Base-by-base conservation (phyloP, 768 basidiomycete genomes). In the Harrya chromipes region DNA sequence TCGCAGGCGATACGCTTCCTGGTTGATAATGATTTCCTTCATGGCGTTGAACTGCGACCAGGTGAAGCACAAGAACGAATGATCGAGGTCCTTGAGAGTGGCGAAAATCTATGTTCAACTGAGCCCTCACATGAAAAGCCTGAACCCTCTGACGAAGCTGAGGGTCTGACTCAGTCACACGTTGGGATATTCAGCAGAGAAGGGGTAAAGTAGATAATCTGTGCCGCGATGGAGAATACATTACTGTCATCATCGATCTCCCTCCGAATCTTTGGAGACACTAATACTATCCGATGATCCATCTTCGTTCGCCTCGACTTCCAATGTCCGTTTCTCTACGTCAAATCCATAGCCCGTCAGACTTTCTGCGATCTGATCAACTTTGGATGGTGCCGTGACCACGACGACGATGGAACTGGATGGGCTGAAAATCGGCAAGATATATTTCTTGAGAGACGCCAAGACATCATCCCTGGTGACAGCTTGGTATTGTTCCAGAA, bases 1-100 rank as follows among this genome's bases (percentile, higher is more conserved):
- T 93, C 93, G 0, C 94, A 97, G 66, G 91, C 90, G 5, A 90
- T 97, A 55, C 83, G 79, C 26, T 97, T 97, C 67, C 67, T 95
- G 16, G 92, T 90, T 1, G 87, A 89, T 53, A 97, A 97, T 55
- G 84, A 93, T 61, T 92, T 94, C 69, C 70, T 97, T 31, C 72
- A 76, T 39, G 80, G 79, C 26, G 90, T 95, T 2, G 94, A 97
- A 66, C 67, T 87, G 23, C 79, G 75, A 39, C 86, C 89, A 14
- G 94, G 94, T 0, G 82, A 92, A 65, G 85, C 85, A 4, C 72
- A 79, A 39, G 70, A 78, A 35, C 75, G 74, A 52, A 73, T 75
- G 65, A 89, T 92, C 17, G 72, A 85, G 62, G 82, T 90, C 19
- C 61, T 85, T 46, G 67, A 48, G 17, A 63, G 65, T 42, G 59